Conservation (phyloP, 139 green algal species). For the Coelastrella sp. region DNA sequence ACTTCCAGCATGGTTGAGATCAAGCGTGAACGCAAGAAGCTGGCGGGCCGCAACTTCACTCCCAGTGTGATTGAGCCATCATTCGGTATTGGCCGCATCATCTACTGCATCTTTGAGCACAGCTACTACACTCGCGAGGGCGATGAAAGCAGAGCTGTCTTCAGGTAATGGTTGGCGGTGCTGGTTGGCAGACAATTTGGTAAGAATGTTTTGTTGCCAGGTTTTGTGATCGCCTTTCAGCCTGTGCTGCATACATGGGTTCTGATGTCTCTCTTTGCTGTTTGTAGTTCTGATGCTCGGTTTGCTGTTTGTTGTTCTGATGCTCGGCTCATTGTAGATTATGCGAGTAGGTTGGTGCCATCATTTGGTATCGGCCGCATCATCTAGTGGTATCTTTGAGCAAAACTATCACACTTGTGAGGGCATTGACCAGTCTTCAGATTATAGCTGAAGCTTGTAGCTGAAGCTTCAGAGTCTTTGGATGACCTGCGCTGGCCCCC, state of each 20-base stretch:
- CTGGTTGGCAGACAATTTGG: background rate
- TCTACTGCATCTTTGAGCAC: constrained; percentile 99
- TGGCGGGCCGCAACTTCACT: constrained; percentile 85
- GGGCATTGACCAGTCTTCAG: too few relatives aligned
- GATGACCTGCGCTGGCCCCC: too few relatives aligned
- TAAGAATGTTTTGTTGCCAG: background rate
- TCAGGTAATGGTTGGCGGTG: background rate
- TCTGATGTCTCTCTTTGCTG: too few relatives aligned
- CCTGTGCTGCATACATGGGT: too few relatives aligned
- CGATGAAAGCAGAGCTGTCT: background rate
- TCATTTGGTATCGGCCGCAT: too few relatives aligned
- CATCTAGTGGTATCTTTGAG: too few relatives aligned
- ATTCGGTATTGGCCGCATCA: constrained; percentile 98
- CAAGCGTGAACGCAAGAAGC: constrained; percentile 48
- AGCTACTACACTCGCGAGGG: constrained; percentile 89
- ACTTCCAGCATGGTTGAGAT: constrained; percentile 79
- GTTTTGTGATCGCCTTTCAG: too few relatives aligned
- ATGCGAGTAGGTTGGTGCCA: too few relatives aligned
- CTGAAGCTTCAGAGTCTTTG: too few relatives aligned
- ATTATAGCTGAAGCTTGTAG: too few relatives aligned
- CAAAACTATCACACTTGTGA: too few relatives aligned
- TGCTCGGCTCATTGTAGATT: background rate
- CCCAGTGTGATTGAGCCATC: constrained; percentile 98
- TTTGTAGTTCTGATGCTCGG: too few relatives aligned
- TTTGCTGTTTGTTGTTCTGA: background rate